These are phyloP conservation scores for Lodderomyces pseudojiufengensis DNA, from an alignment of 1,139 yeast species.

Conservation along the genomic window DNA sequence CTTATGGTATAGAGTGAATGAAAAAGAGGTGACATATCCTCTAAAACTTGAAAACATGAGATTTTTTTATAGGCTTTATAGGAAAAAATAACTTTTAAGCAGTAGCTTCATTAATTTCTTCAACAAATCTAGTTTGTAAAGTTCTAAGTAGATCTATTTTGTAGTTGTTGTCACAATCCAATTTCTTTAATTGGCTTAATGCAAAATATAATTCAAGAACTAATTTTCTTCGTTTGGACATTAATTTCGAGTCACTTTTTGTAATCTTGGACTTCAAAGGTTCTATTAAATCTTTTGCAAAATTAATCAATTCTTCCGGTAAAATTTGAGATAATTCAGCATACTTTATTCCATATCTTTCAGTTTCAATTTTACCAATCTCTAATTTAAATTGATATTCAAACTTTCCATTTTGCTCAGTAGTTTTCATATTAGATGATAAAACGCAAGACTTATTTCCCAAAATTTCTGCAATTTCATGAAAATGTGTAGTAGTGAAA, in stretches of 20 bases:
- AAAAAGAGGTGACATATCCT: slow-evolving; percentile 54
- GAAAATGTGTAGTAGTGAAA: slow-evolving; percentile 38
- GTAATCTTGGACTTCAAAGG: slow-evolving; percentile 2
- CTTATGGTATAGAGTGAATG: slow-evolving; percentile 71
- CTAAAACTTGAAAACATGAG: slow-evolving; percentile 84
- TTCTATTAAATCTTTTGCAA: too few species aligned
- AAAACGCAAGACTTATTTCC: slow-evolving; percentile 24
- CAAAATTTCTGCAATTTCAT: slow-evolving; percentile 29
- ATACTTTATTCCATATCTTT: slow-evolving; percentile 25
- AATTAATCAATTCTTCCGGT: slow-evolving; percentile 12
- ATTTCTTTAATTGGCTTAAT: slow-evolving; percentile 10
- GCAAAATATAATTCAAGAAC: slow-evolving; percentile 14
- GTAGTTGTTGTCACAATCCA: slow-evolving; percentile 7
- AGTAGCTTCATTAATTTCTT: slow-evolving; percentile 11
- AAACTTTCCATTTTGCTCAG: slow-evolving; percentile 16
- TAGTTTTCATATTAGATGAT: slow-evolving; percentile 25
- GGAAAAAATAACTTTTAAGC: slow-evolving; percentile 32
- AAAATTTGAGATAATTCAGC: slow-evolving; percentile 20
- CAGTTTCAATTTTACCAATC: slow-evolving; percentile 17
- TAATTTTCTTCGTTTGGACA: slow-evolving; percentile 11
- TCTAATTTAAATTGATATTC: slow-evolving; percentile 25
- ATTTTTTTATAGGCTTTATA: slow-evolving; percentile 72
- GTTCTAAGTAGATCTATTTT: slow-evolving; percentile 12
- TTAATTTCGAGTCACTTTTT: slow-evolving; percentile 6
- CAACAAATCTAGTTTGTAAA: slow-evolving; percentile 13